These are phyloP conservation scores for Eleusine indica DNA, from an alignment of 176 grass and related monocot genomes.

Conservation along the genomic window DNA sequence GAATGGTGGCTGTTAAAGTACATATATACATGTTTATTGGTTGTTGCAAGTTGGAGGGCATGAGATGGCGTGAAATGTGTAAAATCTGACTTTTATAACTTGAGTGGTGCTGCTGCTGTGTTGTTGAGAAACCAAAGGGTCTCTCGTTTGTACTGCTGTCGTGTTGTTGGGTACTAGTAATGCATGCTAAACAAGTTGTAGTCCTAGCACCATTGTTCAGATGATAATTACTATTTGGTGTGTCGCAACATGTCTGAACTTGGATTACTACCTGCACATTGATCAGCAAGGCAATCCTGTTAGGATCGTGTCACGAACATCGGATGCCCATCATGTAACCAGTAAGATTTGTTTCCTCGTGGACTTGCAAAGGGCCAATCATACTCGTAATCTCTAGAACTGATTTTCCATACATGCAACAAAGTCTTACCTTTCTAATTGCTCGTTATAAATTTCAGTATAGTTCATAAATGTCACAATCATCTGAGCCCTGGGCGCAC, in stretches of 20 bases:
- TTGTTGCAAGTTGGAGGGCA: not conserved
- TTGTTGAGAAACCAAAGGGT: not conserved
- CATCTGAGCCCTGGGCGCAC: too few relatives aligned
- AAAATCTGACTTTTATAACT: not conserved
- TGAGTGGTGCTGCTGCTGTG: not conserved
- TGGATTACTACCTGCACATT: not conserved
- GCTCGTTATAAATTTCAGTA: too few relatives aligned
- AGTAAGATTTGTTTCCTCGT: not conserved
- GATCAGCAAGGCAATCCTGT: not conserved
- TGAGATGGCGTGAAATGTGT: not conserved
- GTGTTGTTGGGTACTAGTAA: not conserved
- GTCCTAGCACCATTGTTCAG: not conserved
- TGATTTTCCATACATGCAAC: not conserved
- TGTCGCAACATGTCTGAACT: not conserved
- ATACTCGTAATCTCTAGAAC: not conserved
- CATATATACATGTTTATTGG: conserved; percentile 8
- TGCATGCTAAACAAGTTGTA: not conserved
- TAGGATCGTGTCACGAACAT: not conserved
- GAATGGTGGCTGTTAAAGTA: conserved; percentile 7
- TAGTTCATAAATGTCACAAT: too few relatives aligned
- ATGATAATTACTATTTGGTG: not conserved
- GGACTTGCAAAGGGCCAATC: not conserved
- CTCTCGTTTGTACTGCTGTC: not conserved
- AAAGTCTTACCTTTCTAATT: too few relatives aligned
- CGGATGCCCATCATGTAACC: not conserved